Evolutionary conservation across 177 flowering plant genomes (phyloP), one percentile per base, ranked within the genome.

Genomic region (Vitis hybrid): DNA sequence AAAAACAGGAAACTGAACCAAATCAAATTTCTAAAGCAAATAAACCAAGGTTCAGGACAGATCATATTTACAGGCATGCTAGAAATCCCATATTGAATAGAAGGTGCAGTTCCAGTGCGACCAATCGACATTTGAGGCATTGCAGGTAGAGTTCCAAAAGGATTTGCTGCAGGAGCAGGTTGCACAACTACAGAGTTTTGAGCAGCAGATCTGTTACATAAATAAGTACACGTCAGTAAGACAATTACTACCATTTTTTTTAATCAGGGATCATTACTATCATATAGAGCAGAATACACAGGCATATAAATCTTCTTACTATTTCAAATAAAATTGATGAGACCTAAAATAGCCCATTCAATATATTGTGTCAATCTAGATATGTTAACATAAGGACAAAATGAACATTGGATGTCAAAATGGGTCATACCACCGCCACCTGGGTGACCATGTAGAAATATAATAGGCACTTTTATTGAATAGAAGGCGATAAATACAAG

Each of bases 21-120:
- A 67, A 5, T 45, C 11, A 18, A 70, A 34, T 15, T 12, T 15
- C 55, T 7, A 62, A 34, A 32, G 4, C 23, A 59, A 50, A 11
- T n/a, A 65, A 61, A 65, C 4, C 34, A 67, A 17, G 64, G 19
- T 1, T 61, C 56, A 60, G 60, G 11, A 40, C 3, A 55, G 55
- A 15, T 12, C 60, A 69, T 56, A 63, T 81, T 80, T 85, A 95
- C 97, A 64, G 99, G 99, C 87, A 95, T 81, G 82, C 86, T 90
- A 62, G 98, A 95, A 72, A 95, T 95, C 71, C 99, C 99, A 88
- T 95, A 95, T 75, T 91, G 98, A 75, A 95, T 72, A 40, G 96
- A 87, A 18, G 97, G 86, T 23, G 92, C 73, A 57, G 89, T 81
- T 67, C 97, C 99, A 32, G 82, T 62, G 50, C 80, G 94, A 62